phyloP scores from a whole-genome alignment of 2,329 filamentous ascomycete species.

The Colletotrichum coccodes region DNA sequence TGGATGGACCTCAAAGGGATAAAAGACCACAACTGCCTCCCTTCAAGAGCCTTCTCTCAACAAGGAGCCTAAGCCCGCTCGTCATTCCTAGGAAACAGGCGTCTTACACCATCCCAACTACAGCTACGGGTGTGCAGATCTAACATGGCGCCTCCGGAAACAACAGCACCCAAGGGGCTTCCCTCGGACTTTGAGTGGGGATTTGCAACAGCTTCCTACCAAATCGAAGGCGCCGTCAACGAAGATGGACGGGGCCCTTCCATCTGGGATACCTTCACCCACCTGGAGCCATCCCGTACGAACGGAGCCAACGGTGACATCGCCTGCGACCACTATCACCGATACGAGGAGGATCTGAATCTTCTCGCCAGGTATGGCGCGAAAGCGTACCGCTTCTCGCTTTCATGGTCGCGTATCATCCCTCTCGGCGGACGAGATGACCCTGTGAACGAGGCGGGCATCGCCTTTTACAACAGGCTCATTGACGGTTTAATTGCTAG shows the following conservation, averaged over 20 bases:
- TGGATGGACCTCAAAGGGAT: no score
- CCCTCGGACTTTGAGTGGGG: constrained; percentile 49
- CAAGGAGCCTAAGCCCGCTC: no score
- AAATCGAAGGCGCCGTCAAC: constrained; percentile 53
- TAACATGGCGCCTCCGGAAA: no score
- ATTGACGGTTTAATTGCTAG: constrained; percentile 67
- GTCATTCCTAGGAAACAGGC: no score
- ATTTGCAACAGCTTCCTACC: constrained; percentile 50
- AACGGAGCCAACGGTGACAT: constrained; percentile 50
- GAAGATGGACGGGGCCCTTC: constrained; percentile 50
- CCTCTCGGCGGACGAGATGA: constrained; percentile 71
- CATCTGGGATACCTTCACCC: constrained; percentile 51
- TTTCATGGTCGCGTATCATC: constrained; percentile 73
- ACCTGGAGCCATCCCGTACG: constrained; percentile 47
- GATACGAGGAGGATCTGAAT: constrained; percentile 63
- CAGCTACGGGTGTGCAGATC: no score
- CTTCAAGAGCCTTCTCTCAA: no score
- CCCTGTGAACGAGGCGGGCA: constrained; percentile 67
- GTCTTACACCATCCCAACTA: no score
- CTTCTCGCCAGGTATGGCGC: constrained; percentile 68
- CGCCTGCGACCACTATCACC: constrained; percentile 48
- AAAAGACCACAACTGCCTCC: no score
- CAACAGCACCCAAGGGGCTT: constrained; percentile 24
- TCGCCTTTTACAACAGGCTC: constrained; percentile 68
- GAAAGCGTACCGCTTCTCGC: constrained; percentile 70